Base-by-base conservation (phyloP, 768 basidiomycete species). In the Pulveroboletus sp. region DNA sequence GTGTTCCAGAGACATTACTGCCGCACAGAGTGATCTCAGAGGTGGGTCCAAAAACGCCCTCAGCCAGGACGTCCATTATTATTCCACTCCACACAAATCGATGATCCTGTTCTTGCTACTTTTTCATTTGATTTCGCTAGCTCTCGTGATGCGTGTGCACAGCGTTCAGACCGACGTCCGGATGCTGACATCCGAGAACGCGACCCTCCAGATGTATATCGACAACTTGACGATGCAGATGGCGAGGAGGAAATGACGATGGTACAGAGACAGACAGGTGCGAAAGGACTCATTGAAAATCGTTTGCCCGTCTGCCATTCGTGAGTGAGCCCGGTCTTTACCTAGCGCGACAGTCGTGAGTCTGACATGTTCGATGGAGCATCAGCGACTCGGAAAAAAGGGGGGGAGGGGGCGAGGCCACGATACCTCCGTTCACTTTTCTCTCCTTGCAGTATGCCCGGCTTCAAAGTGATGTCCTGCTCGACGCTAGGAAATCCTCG, bases 181-280 rank as follows among this genome's bases (percentile, higher is more conserved):
- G 54, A 90, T 87, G 66, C 73, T 93, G 18, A 70, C 75, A 2
- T 86, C 88, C 5, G 86, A 84, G 43, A 93, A 93, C 55, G 82
- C 83, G 49, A 91, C 84, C 6, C 70, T 93, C 47, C 89, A 93
- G 62, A 86, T 84, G 82, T 93, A 93, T 62, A 90, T 91, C 61
- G 89, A 93, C 63, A 93, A 93, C 58, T 64, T 93, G 59, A 92
- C 90, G 0, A 76, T 88, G 60, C 90, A 93, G 67, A 88, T 91
- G 82, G 85, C 88, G 28, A 88, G 83, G 63, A 74, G 87, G 53
- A 79, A 85, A 66, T 87, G 67, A 77, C 13, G 5, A 30, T n/a
- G 43, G 14, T 6, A 6, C 32, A 33, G 32, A 14, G 43, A 14
- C 17, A 8, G n/a, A 30, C 15, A 6, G 13, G 11, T 17, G 35